Evolutionary conservation across 2,329 filamentous ascomycete genomes (phyloP).

Genomic region (Rhinocladiella mackenziei): DNA sequence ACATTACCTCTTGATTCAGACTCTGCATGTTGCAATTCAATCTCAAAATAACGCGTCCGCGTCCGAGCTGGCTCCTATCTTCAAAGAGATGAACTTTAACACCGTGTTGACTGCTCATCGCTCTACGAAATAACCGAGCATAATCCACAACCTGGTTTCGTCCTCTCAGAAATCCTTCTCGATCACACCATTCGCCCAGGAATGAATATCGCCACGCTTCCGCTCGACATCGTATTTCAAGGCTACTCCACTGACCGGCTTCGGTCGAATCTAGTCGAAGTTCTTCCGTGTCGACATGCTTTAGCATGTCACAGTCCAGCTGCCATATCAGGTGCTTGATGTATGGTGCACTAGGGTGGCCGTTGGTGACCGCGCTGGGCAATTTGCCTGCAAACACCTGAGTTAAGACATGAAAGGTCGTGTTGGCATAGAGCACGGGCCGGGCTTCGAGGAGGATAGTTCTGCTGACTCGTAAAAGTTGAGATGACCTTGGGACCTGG

Average conservation of each 20-base stretch:
- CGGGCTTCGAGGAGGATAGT: slow-evolving; percentile 23
- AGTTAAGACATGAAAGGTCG: slow-evolving; percentile 22
- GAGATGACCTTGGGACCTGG: slow-evolving; percentile 14
- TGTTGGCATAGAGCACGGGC: slow-evolving; percentile 26
- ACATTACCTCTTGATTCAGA: slow-evolving; percentile 1
- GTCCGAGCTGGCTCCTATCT: slow-evolving; percentile 22
- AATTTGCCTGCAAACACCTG: slow-evolving; percentile 24
- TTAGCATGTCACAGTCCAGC: slow-evolving; percentile 27
- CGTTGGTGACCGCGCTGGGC: slow-evolving; percentile 16
- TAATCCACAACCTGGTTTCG: slow-evolving; percentile 22
- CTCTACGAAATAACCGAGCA: slow-evolving; percentile 18
- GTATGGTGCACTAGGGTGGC: slow-evolving; percentile 13
- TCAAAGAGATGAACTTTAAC: slow-evolving; percentile 17
- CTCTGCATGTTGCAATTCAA: slow-evolving; percentile 2
- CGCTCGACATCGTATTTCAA: slow-evolving; percentile 25
- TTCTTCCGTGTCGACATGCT: slow-evolving; percentile 19
- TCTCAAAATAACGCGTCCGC: slow-evolving; percentile 23
- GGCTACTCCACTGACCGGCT: slow-evolving; percentile 11
- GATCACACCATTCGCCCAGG: slow-evolving; percentile 27
- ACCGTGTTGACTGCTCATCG: slow-evolving; percentile 14
- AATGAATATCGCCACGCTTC: slow-evolving; percentile 26
- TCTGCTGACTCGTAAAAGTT: slow-evolving; percentile 24
- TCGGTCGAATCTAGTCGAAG: slow-evolving; percentile 12
- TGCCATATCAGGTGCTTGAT: slow-evolving; percentile 26
- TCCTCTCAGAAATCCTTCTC: slow-evolving; percentile 23